Evolutionary conservation across 176 grass and related monocot genomes (phyloP), one percentile per base, ranked within the genome.

Genomic region (Oryza nivara): DNA sequence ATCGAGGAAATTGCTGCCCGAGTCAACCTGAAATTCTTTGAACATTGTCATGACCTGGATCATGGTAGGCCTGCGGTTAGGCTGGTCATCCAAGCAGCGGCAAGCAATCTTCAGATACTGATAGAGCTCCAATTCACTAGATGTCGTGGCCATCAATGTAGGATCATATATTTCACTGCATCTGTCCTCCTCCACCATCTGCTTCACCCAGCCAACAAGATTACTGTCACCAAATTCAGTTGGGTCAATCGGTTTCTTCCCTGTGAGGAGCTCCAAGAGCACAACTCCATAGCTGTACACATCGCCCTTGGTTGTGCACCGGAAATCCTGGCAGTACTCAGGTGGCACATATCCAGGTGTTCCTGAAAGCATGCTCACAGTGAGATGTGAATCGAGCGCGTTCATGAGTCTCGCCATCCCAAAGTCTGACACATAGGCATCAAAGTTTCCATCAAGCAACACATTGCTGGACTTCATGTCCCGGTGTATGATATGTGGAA

Each of bases 391-490:
- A 34, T 93, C 91, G 5, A 90, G 58, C 14, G 85, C 91, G n/a
- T 90, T 93, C 81, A 93, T 80, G 25, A 93, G 85, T 34, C 91
- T 80, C 3, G 91, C 91, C 91, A 93, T 93, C 5, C 91, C 91
- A 9, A 93, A 93, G 71, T 93, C 91, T 4, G 91, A 93, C 0
- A 93, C 91, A 15, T 86, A 82, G 15, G 91, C 91, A 52, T 93
- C 88, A 9, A 90, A 67, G 35, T 90, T 90, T 17, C 54, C 88
- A 67, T 93, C 91, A 4, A 93, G 77, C 4, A 93, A 51, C 16
- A 93, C 91, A 20, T 93, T 93, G 75, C 91, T 93, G 12, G 91
- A 93, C 65, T 93, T 93, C 91, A 93, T 93, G 77, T 93, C 91
- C 17, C 91, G 70, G 73, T 93, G 91, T 74, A 93, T 93, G 70